A percentile compares a stretch with the other conserved stretches of the same genome.
Conservation (phyloP, 1,284 basidiomycete species). For the Rhodotorula glutinis region DNA sequence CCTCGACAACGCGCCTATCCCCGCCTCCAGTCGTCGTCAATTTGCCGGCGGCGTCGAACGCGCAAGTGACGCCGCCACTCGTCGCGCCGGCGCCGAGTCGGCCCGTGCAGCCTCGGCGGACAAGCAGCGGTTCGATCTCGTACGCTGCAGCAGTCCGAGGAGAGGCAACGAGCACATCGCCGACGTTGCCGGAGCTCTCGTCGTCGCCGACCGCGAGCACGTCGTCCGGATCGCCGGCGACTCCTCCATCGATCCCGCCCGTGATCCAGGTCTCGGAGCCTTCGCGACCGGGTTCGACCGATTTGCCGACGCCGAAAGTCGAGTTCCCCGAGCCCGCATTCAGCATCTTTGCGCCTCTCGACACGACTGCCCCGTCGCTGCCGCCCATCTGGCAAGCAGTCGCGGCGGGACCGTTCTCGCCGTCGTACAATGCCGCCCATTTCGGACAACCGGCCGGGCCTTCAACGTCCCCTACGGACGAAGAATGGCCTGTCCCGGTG, state of each 20-base stretch:
- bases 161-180: neutral
- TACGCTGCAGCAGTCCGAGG: constrained; percentile 22
- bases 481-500: constrained; percentile 12
- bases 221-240: neutral
- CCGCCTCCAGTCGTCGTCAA: neutral
- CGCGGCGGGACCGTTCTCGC: neutral
- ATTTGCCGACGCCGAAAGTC: constrained; percentile 23
- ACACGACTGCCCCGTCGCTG: neutral
- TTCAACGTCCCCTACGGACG: neutral
- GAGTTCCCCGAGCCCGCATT: constrained; percentile 5
- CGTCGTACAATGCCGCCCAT: neutral
- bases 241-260: neutral
- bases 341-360: neutral
- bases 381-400: constrained; percentile 5
- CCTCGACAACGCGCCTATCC: neutral
- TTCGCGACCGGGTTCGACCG: constrained; percentile 1
- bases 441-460: neutral
- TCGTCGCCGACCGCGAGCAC: neutral
- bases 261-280: constrained; percentile 2
- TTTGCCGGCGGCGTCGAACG: neutral
- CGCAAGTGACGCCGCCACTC: neutral
- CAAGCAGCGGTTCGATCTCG: constrained; percentile 13
- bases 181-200: neutral
- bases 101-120: neutral
- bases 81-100: neutral